These are phyloP conservation scores for Salisapilia sapeloensis DNA, from an alignment of 352 stramenopile species.

Conservation along the genomic window DNA sequence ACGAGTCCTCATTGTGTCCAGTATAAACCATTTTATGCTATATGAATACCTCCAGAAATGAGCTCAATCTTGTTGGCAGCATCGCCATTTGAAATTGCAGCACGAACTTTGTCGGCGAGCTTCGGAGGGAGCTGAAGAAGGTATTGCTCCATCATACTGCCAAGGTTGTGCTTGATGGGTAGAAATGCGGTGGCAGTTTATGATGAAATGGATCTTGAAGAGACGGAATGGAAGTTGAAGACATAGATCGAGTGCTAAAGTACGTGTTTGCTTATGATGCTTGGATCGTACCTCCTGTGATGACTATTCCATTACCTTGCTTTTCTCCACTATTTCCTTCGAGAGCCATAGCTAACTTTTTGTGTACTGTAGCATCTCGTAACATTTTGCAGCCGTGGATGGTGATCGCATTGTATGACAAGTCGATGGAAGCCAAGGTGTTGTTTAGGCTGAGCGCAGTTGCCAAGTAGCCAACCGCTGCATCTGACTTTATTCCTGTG, in stretches of 20 bases:
- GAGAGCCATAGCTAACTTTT: conserved; percentile 9
- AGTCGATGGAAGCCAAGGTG: conserved; percentile 25
- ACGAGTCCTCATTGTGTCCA: background rate
- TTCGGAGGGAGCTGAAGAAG: conserved; percentile 74
- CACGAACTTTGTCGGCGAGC: conserved; percentile 50
- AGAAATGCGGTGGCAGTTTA: too few species aligned
- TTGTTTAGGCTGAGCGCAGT: conserved; percentile 22
- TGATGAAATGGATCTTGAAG: too few species aligned
- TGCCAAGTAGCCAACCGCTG: conserved; percentile 23
- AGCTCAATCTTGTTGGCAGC: conserved; percentile 53
- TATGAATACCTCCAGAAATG: conserved; percentile 52
- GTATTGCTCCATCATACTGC: conserved; percentile 66
- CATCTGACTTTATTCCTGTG: conserved; percentile 45
- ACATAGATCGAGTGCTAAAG: too few species aligned
- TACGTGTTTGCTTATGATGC: too few species aligned
- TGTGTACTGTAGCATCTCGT: conserved; percentile 16
- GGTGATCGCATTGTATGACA: conserved; percentile 68
- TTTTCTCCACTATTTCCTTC: conserved; percentile 33
- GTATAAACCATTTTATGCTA: too few species aligned
- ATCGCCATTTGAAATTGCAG: conserved; percentile 40
- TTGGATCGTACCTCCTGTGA: too few species aligned
- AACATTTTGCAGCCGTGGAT: conserved; percentile 55
- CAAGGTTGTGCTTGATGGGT: too few species aligned
- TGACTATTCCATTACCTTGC: conserved; percentile 9
- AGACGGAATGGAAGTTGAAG: too few species aligned